Base-by-base conservation (phyloP, 805 yeast species). In the Metschnikowia corniflorae region DNA sequence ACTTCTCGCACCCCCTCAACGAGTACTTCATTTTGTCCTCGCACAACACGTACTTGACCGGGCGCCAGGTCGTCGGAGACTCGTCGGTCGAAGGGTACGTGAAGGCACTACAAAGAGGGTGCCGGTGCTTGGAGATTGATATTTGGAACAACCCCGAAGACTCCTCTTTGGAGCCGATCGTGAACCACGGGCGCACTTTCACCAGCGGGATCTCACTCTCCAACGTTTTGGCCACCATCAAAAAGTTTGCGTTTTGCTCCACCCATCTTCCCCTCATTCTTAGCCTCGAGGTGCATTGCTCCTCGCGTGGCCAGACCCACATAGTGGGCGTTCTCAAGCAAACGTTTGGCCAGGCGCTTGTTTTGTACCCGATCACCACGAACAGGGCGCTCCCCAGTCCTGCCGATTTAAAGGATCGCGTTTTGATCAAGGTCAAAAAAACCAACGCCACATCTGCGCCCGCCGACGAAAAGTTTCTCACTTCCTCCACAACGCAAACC, bases 81-180 rank as follows among this genome's bases (percentile, higher is more conserved):
- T 82, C 96, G 0, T 86, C 97, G 0, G 78, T 87, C 2, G 97
- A 91, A 53, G 94, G 94, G 0, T 93, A 93, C 49, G 79, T 87
- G 13, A 75, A 83, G 33, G 93, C 86, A 0, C 63, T 93, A 32
- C 96, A 88, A 55, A 75, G 88, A 37, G 97, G 98, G 1, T 93
- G 97, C 51, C 70, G 96, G 29, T 89, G 96, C 44, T 70, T 93
- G n/a, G 99, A 93, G 54, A 78, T 93, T 26, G 99, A 93, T 58
- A 70, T 93, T 15, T 93, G 98, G 98, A 96, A 91, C 63, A 68
- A 68, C 10, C 42, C 39, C 10, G 85, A 82, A 16, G 79, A 75
- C 24, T 32, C 45, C 9, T 60, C 55, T 10, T 59, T 62, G 9
- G 89, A 82, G 0, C 98, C 98, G 0, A 75, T 86, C 0, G 96